Conservation (phyloP, 208 protist species). For the Trypanosoma brucei region DNA sequence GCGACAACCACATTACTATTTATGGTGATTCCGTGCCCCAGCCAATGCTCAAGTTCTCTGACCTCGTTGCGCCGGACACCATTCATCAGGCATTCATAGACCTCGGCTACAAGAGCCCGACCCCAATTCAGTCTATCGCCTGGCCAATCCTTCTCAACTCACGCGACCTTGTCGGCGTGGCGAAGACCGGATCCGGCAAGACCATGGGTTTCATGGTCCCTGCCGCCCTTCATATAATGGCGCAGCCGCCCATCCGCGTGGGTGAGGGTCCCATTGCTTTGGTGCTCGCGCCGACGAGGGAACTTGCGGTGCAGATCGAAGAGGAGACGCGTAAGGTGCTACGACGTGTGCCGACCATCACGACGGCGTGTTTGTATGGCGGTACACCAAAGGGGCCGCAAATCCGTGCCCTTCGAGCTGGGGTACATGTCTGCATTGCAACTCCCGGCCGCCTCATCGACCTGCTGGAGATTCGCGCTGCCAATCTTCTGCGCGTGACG, state of each 20-base stretch:
- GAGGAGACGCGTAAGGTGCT: slow-evolving; percentile 78
- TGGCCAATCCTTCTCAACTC: slow-evolving; percentile 86
- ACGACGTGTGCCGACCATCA: slow-evolving; percentile 51
- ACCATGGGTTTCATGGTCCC: slow-evolving; percentile 91
- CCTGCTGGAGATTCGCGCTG: slow-evolving; percentile 88
- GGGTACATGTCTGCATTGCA: slow-evolving; percentile 88
- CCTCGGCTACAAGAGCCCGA: slow-evolving; percentile 70
- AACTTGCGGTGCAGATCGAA: slow-evolving; percentile 91
- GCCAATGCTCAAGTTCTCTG: slow-evolving; percentile 79
- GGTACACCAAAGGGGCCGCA: slow-evolving; percentile 76
- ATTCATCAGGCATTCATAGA: slow-evolving; percentile 81
- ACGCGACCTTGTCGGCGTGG: slow-evolving; percentile 85
- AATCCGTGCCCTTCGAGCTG: slow-evolving; percentile 60
- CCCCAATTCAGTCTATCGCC: slow-evolving; percentile 88
- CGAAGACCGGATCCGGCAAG: slow-evolving; percentile 53
- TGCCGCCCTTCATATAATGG: slow-evolving; percentile 84
- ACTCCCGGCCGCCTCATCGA: slow-evolving; percentile 97
- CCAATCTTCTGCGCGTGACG: slow-evolving; percentile 95
- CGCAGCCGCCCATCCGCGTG: slow-evolving; percentile 73
- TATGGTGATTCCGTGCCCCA: slow-evolving; percentile 82
- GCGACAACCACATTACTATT: slow-evolving; percentile 76
- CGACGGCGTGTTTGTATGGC: slow-evolving; percentile 79
- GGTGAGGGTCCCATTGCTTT: slow-evolving; percentile 89
- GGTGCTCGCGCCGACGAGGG: slow-evolving; percentile 86
- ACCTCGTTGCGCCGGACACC: slow-evolving; percentile 72